A percentile compares a stretch with the other conserved stretches of the same genome.
Conservation (phyloP, 176 grass and related monocot genomes). For the Aegilops sharonensis region DNA sequence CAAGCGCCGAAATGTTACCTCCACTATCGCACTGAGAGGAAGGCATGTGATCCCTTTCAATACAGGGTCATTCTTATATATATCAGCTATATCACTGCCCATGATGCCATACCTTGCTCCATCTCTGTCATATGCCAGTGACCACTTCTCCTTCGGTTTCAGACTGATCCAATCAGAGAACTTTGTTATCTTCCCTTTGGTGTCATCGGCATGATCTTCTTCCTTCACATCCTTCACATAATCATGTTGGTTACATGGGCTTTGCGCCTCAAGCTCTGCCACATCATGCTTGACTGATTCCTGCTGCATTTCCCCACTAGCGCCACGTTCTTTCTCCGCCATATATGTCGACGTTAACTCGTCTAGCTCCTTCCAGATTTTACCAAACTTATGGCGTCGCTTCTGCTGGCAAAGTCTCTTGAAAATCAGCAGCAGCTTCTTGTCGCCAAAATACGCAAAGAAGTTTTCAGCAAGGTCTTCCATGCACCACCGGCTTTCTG, state of each 20-base stretch:
- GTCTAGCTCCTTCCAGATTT: conserved; percentile 20
- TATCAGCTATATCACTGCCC: background rate
- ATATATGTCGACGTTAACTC: background rate
- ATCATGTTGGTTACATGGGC: background rate
- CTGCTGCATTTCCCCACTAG: background rate
- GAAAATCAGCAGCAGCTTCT: no score
- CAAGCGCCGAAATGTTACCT: background rate
- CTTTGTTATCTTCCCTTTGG: background rate
- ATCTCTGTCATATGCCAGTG: background rate
- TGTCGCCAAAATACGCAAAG: no score
- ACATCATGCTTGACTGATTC: background rate
- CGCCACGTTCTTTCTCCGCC: background rate
- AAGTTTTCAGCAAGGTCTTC: background rate
- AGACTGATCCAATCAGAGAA: conserved; percentile 18
- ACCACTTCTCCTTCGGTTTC: conserved; percentile 32
- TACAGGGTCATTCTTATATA: background rate
- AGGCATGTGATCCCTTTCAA: conserved; percentile 29
- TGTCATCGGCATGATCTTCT: background rate
- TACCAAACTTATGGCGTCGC: background rate
- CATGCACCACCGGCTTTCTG: background rate
- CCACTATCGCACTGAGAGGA: conserved; percentile 9
- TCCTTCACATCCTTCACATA: background rate
- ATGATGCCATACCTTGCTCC: conserved; percentile 30
- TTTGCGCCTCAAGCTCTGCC: background rate
- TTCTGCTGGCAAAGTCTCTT: background rate